Base-by-base conservation (phyloP, 768 basidiomycete species). In the Phallus indusiatus region DNA sequence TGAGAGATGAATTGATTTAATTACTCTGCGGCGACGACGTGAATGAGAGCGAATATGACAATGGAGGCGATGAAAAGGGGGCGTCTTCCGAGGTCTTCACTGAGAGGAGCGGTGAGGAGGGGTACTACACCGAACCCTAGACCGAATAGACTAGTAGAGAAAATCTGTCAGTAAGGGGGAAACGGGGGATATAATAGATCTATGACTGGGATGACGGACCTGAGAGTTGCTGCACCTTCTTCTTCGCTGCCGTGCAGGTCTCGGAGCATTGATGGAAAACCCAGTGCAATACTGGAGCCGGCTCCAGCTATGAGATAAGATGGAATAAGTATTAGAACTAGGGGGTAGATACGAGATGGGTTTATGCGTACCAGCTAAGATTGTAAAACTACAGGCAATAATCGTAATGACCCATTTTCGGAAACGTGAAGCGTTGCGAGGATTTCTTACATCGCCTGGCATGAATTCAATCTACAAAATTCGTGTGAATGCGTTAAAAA, bases 61-160 rank as follows among this genome's bases (percentile, higher is more conserved):
- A 69, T 70, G 1, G 82, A 82, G 34, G 69, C 72, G 17, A 83
- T 66, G 62, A 85, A 87, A 1, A 88, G 61, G 1, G 80, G 82
- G 53, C 79, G 78, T 47, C 86, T 71, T 12, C 86, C 86, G 59
- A 86, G 82, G 65, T 88, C 86, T 65, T 88, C 86, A 65, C 84
- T 86, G 62, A 87, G 78, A 0, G 85, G 78, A 17, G 86, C 82
- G 0, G 85, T 80, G 17, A 88, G 70, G 3, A 88, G 79, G 0
- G 86, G 85, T 16, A 82, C 70, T 20, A 86, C 37, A 16, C 75
- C 82, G 62, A 87, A 87, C 1, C 84, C 85, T 7, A 88, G 66
- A 0, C 80, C 71, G 67, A 76, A 88, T 28, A 81, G 70, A 57
- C 76, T 75, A 81, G 22, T 65, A 71, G 67, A 37, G 72, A 37